Evolutionary conservation across 257 asterid species (phyloP).

Genomic region (Nicotiana undulata): DNA sequence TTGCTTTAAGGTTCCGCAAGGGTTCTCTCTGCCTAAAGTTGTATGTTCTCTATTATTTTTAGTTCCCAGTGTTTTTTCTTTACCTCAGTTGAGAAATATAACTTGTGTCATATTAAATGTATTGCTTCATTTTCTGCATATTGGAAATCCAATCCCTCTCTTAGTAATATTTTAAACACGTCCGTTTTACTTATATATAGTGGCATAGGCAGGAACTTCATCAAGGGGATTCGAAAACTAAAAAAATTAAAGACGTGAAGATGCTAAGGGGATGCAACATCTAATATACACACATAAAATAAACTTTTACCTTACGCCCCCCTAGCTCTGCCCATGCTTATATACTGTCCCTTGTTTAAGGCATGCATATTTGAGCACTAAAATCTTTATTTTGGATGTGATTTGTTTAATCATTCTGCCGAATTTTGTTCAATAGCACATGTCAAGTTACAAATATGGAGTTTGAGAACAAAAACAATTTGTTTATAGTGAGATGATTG

Average conservation of each 20-base stretch:
- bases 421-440: background rate
- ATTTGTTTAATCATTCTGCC: background rate
- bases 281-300: no score
- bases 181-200: no score
- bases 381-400: background rate
- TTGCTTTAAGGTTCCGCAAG: slow-evolving; percentile 31
- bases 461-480: background rate
- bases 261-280: no score
- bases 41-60: slow-evolving; percentile 13
- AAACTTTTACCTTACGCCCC: no score
- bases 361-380: background rate
- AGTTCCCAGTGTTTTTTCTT: slow-evolving; percentile 30
- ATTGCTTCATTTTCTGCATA: background rate
- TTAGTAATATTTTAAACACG: background rate
- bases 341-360: background rate
- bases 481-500: background rate
- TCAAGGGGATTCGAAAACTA: no score
- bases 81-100: slow-evolving; percentile 45
- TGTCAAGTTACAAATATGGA: background rate
- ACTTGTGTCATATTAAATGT: slow-evolving; percentile 40
- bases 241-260: no score
- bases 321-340: no score
- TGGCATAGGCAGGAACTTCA: no score
- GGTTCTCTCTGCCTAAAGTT: slow-evolving; percentile 26
- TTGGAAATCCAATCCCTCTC: background rate